These are phyloP conservation scores for Pythium phragmiticola DNA, from an alignment of 352 stramenopile genomes.

Conservation along the genomic window DNA sequence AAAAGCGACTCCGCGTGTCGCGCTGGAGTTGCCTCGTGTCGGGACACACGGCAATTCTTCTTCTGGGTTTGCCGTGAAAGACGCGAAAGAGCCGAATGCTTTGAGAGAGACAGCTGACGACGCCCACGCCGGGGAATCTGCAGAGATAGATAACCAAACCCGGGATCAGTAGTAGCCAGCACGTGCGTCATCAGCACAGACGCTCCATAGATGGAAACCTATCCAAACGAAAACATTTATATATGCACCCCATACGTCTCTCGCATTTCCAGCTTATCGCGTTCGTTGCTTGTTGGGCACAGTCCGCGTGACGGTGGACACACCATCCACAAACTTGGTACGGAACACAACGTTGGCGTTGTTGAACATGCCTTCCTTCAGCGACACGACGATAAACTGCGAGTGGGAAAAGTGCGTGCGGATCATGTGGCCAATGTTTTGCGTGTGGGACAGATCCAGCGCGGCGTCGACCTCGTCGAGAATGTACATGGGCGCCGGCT, in stretches of 20 bases:
- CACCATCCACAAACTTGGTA: conserved; percentile 99
- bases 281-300: conserved; percentile 59
- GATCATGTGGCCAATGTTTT: conserved; percentile 99
- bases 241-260: neutral
- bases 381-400: conserved; percentile 99
- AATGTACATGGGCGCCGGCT: conserved; percentile 99
- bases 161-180: neutral
- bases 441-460: conserved; percentile 99
- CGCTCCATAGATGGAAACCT: neutral
- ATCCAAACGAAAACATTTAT: neutral
- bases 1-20: too few relatives aligned
- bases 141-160: neutral
- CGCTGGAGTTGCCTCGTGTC: neutral
- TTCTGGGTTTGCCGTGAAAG: neutral
- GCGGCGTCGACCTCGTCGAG: conserved; percentile 99
- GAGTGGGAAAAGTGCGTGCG: conserved; percentile 98
- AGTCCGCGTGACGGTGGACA: conserved; percentile 98
- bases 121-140: neutral
- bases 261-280: conserved; percentile 28
- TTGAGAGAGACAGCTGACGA: neutral
- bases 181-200: neutral
- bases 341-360: conserved; percentile 99
- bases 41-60: neutral
- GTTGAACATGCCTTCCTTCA: conserved; percentile 99
- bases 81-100: neutral